These are phyloP conservation scores for Pseudogymnoascus sp. DNA, from an alignment of 2,329 filamentous ascomycete species.

Conservation along the genomic window DNA sequence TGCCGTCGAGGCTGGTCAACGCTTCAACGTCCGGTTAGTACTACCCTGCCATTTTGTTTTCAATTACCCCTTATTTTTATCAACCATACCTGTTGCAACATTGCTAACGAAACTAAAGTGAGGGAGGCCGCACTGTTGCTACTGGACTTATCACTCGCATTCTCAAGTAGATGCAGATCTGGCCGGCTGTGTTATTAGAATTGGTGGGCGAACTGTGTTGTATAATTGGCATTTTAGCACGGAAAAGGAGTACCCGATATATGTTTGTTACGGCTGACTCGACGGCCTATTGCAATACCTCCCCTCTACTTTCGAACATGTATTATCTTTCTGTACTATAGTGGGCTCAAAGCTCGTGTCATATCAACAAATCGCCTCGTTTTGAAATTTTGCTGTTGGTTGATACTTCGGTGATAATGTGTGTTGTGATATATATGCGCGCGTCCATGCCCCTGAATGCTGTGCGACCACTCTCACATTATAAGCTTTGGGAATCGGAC, in stretches of 20 bases:
- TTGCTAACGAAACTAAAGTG: no score
- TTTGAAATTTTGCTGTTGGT: not conserved
- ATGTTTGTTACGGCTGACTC: slow-evolving; percentile 4
- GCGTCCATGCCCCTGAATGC: not conserved
- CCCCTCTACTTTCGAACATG: not conserved
- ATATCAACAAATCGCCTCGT: slow-evolving; percentile 5
- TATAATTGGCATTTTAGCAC: slow-evolving; percentile 9
- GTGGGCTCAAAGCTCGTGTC: not conserved
- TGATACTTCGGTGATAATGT: not conserved
- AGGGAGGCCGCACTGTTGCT: slow-evolving; percentile 84
- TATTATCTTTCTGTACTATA: slow-evolving; percentile 7
- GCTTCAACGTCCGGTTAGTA: slow-evolving; percentile 75
- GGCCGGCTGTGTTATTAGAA: slow-evolving; percentile 1
- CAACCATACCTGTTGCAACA: no score
- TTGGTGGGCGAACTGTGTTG: slow-evolving; percentile 6
- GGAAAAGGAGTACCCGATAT: slow-evolving; percentile 10
- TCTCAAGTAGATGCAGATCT: slow-evolving; percentile 31
- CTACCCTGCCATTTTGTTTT: not conserved
- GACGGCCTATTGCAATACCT: slow-evolving; percentile 1
- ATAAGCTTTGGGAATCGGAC: not conserved
- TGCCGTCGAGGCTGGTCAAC: slow-evolving; percentile 83
- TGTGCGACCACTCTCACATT: not conserved
- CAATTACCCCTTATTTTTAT: not conserved
- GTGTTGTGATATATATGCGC: not conserved
- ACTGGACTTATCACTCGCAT: slow-evolving; percentile 76